These are phyloP conservation scores for Globisporangium nagaii DNA, from an alignment of 352 stramenopile genomes.

Conservation along the genomic window DNA sequence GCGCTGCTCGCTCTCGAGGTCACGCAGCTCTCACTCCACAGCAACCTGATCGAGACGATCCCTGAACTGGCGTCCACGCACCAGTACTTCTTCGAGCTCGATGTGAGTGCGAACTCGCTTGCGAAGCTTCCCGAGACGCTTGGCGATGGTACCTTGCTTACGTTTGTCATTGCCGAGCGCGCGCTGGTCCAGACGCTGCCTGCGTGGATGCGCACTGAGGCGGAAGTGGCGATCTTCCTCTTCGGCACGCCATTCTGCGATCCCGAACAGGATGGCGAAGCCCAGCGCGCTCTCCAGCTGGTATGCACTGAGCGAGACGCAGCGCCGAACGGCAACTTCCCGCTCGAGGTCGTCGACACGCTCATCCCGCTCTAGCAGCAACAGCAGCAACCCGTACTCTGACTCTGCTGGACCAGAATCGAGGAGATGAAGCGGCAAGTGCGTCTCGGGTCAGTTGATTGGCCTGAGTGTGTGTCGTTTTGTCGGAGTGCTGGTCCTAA, in stretches of 20 bases:
- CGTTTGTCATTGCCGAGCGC: neutral
- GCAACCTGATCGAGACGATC: neutral
- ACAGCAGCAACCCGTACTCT: too few relatives aligned
- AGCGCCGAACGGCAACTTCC: neutral
- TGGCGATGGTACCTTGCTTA: neutral
- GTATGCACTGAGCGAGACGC: neutral
- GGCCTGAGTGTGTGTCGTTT: too few relatives aligned
- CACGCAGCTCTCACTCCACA: neutral
- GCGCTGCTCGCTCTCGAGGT: neutral
- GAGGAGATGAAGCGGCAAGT: too few relatives aligned
- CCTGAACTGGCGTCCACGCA: too few relatives aligned
- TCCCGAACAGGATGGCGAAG: too few relatives aligned
- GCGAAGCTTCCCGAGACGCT: neutral
- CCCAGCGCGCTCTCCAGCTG: too few relatives aligned
- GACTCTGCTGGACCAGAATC: neutral
- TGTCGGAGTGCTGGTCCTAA: too few relatives aligned
- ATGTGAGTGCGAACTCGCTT: neutral
- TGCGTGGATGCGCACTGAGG: neutral
- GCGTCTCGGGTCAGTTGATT: too few relatives aligned
- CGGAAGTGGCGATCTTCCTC: neutral
- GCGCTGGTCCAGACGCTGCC: neutral
- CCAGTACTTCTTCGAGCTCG: neutral
- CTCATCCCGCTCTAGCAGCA: neutral
- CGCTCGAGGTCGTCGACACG: neutral
- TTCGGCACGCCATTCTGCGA: slow-evolving; percentile 1